Conservation (phyloP, 208 protist genomes). For the Angomonas desouzai region DNA sequence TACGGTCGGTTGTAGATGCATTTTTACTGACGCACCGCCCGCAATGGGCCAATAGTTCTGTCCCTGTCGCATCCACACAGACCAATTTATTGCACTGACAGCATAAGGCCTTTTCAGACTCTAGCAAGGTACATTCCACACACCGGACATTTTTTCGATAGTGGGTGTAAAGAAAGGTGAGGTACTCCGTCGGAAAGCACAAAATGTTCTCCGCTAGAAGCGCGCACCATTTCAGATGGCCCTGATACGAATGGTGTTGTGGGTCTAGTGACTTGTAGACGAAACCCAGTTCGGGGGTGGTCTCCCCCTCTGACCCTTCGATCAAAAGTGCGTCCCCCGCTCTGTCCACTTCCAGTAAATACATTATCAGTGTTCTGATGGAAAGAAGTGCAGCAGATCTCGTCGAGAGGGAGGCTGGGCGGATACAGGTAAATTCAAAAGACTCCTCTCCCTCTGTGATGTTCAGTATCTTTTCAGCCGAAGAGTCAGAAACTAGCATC, state of each 20-base stretch:
- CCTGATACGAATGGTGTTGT: neutral
- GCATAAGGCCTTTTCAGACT: neutral
- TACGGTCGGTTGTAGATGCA: neutral
- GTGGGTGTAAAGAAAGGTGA: neutral
- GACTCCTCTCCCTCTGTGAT: neutral
- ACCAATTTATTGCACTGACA: neutral
- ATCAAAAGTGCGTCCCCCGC: neutral
- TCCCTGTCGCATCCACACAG: neutral
- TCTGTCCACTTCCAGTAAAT: neutral
- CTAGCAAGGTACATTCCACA: neutral
- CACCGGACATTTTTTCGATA: neutral
- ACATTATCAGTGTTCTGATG: neutral
- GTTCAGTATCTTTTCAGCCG: neutral
- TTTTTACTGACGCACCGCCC: neutral
- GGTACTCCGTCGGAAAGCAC: conserved; percentile 1
- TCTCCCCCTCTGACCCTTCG: neutral
- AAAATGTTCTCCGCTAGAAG: neutral
- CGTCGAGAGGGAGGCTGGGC: neutral
- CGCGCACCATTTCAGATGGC: neutral
- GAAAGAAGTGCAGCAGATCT: neutral
- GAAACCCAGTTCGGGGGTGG: neutral
- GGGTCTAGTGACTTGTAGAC: neutral
- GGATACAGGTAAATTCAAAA: neutral
- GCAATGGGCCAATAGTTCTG: neutral
- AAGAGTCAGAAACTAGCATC: neutral